Conservation (phyloP, 257 asterid genomes). For the Capsicum rhomboideum region DNA sequence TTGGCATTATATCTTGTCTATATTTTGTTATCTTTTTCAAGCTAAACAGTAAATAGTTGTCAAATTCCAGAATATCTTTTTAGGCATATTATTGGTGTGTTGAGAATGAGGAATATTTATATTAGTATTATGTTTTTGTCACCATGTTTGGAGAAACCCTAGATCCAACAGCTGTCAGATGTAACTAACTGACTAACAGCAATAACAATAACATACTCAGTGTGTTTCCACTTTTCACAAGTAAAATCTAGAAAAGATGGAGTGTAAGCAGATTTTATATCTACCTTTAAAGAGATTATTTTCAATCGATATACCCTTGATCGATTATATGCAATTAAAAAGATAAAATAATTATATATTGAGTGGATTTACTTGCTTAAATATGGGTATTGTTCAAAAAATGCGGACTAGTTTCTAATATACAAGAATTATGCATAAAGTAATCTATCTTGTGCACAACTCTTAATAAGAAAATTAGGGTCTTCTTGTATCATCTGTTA, state of each 20-base stretch:
- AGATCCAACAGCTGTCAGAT: not conserved
- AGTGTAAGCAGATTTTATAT: too few species aligned
- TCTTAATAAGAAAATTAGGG: too few species aligned
- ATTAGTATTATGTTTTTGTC: not conserved
- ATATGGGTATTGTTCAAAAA: not conserved
- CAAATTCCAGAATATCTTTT: not conserved
- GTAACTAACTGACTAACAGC: too few species aligned
- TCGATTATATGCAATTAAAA: too few species aligned
- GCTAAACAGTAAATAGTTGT: not conserved
- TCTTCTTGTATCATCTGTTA: not conserved
- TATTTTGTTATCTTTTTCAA: not conserved
- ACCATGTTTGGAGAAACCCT: not conserved
- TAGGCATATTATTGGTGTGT: not conserved
- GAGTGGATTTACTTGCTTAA: not conserved
- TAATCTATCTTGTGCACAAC: not conserved
- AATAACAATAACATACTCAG: not conserved
- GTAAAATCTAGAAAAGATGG: too few species aligned
- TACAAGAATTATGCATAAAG: not conserved
- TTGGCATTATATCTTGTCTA: not conserved
- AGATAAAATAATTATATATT: not conserved
- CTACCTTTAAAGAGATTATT: too few species aligned
- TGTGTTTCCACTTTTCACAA: too few species aligned
- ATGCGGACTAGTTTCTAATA: not conserved
- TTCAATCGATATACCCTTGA: too few species aligned
- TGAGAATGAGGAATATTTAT: not conserved